phyloP scores from a whole-genome alignment of 371 early-diverging fungal species.

The Dinochytrium kinnereticum region DNA sequence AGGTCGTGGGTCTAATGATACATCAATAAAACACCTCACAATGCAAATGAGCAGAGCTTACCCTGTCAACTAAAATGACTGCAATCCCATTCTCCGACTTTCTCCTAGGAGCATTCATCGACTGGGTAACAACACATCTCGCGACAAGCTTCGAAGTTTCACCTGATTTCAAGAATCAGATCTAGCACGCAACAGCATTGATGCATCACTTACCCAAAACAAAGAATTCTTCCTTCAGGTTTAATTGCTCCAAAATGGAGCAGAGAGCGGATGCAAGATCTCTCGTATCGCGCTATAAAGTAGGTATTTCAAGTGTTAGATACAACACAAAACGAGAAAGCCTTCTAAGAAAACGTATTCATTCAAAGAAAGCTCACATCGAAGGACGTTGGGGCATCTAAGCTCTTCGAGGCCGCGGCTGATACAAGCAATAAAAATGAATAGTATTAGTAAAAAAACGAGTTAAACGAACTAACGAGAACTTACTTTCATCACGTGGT shows the following conservation, averaged over 20 bases:
- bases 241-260: constrained; percentile 27
- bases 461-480: neutral
- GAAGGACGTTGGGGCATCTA: constrained; percentile 29
- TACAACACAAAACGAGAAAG: neutral
- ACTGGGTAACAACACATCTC: constrained; percentile 35
- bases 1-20: constrained; percentile 45
- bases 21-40: too few relatives aligned
- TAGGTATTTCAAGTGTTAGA: neutral
- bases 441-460: neutral
- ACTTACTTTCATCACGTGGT: neutral
- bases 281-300: constrained; percentile 27
- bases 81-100: constrained; percentile 22
- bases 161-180: too few relatives aligned
- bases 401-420: constrained; percentile 2
- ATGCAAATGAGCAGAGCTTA: constrained; percentile 20
- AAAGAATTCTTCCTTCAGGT: constrained; percentile 40
- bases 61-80: constrained; percentile 38
- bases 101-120: constrained; percentile 29
- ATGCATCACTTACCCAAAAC: constrained; percentile 28
- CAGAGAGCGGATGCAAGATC: constrained; percentile 27
- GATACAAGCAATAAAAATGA: neutral
- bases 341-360: too few relatives aligned
- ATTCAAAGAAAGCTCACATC: too few relatives aligned
- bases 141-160: constrained; percentile 35
- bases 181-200: neutral